Evolutionary conservation across 345 rosid genomes (phyloP), one percentile per base, ranked within the genome.

Genomic region (Citrus sp.): DNA sequence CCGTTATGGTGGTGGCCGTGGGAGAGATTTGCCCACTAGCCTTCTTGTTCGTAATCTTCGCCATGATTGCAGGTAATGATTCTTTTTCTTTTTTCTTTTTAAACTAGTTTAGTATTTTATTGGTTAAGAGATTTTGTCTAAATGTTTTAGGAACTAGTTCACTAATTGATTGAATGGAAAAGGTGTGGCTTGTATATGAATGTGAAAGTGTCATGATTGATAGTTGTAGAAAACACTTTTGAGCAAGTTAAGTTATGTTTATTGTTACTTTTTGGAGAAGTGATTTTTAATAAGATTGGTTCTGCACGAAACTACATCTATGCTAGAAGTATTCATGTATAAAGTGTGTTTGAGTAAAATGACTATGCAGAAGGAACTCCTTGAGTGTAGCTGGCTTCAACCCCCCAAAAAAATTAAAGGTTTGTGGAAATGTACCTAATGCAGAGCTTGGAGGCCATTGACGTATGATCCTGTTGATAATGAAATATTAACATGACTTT

Each of bases 31-130:
- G n/a, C 99, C 98, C 2, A 89, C 98, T 8, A 97, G 98, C 80
- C 98, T 97, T 77, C 87, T 94, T 77, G 98, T 94, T 82, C 99
- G 99, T 54, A 94, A 97, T 84, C 94, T 97, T 74, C 98, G 98
- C 66, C 97, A 86, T 80, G 99, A 93, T 78, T 92, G 98, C 91
- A 94, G 98, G 99, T 97, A 51, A 73, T 69, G 72, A 51, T 49
- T 21, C 49, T 46, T 5, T 14, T 35, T 35, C 37, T 35, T 35
- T 35, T 35, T 35, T 35, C 37, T 16, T 30, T 8, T 18, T 0
- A 14, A 49, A 0, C 58, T 16, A 5, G 5, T 40, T 32, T 62
- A 4, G 4, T 61, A 5, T 49, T 64, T 70, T 2, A 21, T 32
- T 64, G 21, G 27, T 9, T 1, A 18, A 64, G 5, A 18, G 0